Evolutionary conservation across 192 early-diverging fungal species (phyloP), one percentile per base, ranked within the genome.

Genomic region (Entomortierella chlamydospora): DNA sequence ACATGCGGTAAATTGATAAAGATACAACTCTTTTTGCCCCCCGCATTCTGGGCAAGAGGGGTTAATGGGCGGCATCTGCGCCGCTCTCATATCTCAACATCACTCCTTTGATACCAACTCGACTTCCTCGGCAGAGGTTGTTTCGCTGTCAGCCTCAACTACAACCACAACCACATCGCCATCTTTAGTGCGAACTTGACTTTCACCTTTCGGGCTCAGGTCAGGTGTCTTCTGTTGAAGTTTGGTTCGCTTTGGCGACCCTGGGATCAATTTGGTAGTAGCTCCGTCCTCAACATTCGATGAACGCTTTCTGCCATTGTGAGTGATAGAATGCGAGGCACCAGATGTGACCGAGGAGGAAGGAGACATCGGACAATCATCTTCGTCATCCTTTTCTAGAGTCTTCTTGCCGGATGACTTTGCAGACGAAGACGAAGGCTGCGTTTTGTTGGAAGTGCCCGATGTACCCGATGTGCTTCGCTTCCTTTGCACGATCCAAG

Each of bases 401-500:
- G 22, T 41, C 61, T 57, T 74, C 58, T 74, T 67, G 51, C 20
- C 20, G 4, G 45, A 47, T 4, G 15, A 47, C 57, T 33, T 34
- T 20, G 56, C 43, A n/a, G 23, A 4, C 55, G 72, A 28, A 13
- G 43, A 18, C 2, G 17, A 4, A 5, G 62, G 45, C 18, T 57
- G 61, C 18, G 13, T 43, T 53, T 68, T 74, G 52, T 31, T 43
- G n/a, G 53, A 15, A 6, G 33, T 28, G 18, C 6, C 37, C 0
- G 67, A 69, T 0, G 33, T 28, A 26, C 6, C 37, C 0, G 67
- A 69, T 0, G 74, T 64, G 50, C 61, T 70, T 15, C 67, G 66
- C 54, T 78, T 78, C 5, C 74, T 52, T 33, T 78, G 74, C 15
- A 78, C 74, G 30, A 53, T 57, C 74, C 74, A 78, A 10, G 74